Conservation (phyloP, 805 yeast species). For the Sungouiozyma intestinalis region DNA sequence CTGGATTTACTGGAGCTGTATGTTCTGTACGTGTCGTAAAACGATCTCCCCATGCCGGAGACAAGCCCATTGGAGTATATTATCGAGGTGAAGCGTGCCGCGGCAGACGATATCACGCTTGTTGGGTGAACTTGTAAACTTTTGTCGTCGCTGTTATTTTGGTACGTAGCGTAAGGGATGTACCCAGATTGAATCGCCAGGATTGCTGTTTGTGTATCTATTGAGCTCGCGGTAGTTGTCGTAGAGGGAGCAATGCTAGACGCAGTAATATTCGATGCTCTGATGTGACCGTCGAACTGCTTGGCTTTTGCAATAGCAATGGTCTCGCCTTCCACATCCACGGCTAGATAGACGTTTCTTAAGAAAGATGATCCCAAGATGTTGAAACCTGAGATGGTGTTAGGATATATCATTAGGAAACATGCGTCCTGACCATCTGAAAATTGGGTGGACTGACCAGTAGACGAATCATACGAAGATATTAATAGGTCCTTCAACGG, state of each 20-base stretch:
- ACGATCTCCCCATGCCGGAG: slow-evolving; percentile 22
- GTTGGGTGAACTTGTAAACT: slow-evolving; percentile 2
- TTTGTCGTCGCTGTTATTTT: slow-evolving; percentile 15
- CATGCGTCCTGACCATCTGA: slow-evolving; percentile 51
- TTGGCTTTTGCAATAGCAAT: slow-evolving; percentile 47
- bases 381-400: slow-evolving; percentile 37
- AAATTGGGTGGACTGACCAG: slow-evolving; percentile 35
- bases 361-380: slow-evolving; percentile 52
- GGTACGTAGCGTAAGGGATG: slow-evolving; percentile 42
- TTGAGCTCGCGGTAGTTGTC: not conserved
- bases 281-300: not conserved
- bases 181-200: slow-evolving; percentile 31
- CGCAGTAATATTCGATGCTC: not conserved
- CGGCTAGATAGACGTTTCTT: slow-evolving; percentile 44
- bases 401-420: slow-evolving; percentile 40
- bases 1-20: slow-evolving; percentile 5
- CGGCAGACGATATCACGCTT: slow-evolving; percentile 11
- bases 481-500: slow-evolving; percentile 41
- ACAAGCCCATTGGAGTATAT: slow-evolving; percentile 26
- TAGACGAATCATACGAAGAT: slow-evolving; percentile 25
- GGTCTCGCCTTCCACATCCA: slow-evolving; percentile 46
- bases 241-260: not conserved
- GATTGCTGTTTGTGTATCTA: not conserved
- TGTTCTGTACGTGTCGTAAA: slow-evolving; percentile 21
- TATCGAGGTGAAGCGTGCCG: slow-evolving; percentile 24